A percentile compares a stretch with the other conserved stretches of the same genome.
These are phyloP conservation scores for Tulasnella sp. DNA, from an alignment of 768 basidiomycete species.

Conservation along the genomic window DNA sequence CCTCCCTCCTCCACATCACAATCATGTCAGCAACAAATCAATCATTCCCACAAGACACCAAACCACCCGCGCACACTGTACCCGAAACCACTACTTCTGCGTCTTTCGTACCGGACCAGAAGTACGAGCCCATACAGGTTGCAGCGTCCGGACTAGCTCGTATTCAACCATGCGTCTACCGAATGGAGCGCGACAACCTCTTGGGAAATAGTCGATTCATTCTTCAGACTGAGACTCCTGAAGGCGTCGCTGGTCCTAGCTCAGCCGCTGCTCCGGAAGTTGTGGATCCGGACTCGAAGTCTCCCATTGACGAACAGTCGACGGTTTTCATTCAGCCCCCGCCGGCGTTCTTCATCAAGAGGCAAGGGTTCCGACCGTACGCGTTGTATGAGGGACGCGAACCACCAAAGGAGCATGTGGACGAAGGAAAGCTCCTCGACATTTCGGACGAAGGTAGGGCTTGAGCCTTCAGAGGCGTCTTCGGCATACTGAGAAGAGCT, in stretches of 20 bases:
- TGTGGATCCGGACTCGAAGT: background rate
- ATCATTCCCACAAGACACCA: background rate
- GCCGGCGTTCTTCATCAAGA: background rate
- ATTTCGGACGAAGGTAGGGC: background rate
- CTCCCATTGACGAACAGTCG: background rate
- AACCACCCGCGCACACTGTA: background rate
- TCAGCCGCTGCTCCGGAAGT: background rate
- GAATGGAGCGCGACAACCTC: background rate
- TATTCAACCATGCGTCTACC: background rate
- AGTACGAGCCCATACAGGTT: background rate
- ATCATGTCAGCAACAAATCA: background rate
- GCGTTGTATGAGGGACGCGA: background rate
- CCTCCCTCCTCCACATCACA: background rate
- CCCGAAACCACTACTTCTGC: background rate
- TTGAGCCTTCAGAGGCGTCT: background rate
- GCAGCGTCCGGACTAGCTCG: background rate
- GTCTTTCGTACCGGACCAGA: background rate
- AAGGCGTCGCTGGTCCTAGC: background rate
- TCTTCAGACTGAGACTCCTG: background rate
- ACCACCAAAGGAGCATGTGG: background rate
- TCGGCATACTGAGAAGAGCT: background rate
- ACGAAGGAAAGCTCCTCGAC: background rate
- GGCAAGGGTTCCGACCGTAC: background rate
- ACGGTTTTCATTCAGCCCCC: background rate
- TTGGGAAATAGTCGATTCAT: background rate